Base-by-base conservation (phyloP, 768 basidiomycete genomes). In the Tulasnella sp. region DNA sequence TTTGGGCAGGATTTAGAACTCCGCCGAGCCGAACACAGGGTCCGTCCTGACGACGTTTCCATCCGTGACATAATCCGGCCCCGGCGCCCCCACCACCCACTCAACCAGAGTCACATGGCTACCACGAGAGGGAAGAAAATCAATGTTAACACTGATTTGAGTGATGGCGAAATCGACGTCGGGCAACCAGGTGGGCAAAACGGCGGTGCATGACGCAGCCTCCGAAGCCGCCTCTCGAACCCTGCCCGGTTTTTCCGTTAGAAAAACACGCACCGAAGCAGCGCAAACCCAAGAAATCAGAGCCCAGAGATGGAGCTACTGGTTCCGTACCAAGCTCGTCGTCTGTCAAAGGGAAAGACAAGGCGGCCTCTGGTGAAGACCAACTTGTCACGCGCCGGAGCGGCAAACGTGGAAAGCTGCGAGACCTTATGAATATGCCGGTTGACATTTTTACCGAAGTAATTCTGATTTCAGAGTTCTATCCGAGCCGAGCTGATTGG, bases 391-490 rank as follows among this genome's bases (percentile, higher is more conserved):
- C 58, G 9, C n/a, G 58, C 27, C 58, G 58, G 19, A 31, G 24
- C 27, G n/a, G 27, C 31, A 62, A 16, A 62, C 27, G 58, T 62
- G 80, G 80, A 42, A 79, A 77, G 62, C 80, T 81, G 24, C 48
- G 36, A 16, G 71, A 75, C 38, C 27, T 81, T 19, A 80, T 81
- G 80, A 75, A 80, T 14, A 76, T 81, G 80, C 80, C 80, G 14
- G 31, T 81, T n/a, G 80, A 81, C 40, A 76, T 81, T 31, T 81
- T 81, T 38, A 46, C 74, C 36, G 80, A 80, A 48, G 80, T 81
- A 80, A 2, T 42, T n/a, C n/a, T 36, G 19, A 1, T 42, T 6
- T 74, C 12, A 9, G n/a, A 16, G 12, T 18, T 7, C 24, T 14
- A 6, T 10, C 31, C n/a, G 9, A 42, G 16, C 16, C 8, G 9